phyloP scores from a whole-genome alignment of 305 asterid genomes.

The Andrographis paniculata region DNA sequence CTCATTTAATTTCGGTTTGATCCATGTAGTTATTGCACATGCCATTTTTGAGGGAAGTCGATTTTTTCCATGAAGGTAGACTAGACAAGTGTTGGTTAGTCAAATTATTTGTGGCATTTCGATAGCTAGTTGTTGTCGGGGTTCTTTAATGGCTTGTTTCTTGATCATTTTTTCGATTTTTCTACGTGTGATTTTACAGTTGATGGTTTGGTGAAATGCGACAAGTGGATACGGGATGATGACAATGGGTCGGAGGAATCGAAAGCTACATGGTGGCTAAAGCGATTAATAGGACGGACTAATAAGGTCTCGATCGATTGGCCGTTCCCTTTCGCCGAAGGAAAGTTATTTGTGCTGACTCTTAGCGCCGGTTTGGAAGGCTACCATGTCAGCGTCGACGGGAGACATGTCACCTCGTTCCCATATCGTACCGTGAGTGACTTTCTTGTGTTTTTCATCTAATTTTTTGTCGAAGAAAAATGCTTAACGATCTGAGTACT shows the following conservation, averaged over 20 bases:
- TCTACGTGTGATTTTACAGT: slow-evolving; percentile 35
- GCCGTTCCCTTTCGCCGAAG: slow-evolving; percentile 76
- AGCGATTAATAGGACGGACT: slow-evolving; percentile 53
- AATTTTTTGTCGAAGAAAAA: slow-evolving; percentile 5
- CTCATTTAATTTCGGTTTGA: no score
- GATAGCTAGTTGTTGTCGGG: background rate
- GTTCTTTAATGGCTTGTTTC: no score
- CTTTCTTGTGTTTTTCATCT: slow-evolving; percentile 10
- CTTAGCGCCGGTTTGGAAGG: slow-evolving; percentile 85
- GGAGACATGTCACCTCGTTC: slow-evolving; percentile 74
- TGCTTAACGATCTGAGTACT: slow-evolving; percentile 14
- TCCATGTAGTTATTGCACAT: no score
- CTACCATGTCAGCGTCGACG: slow-evolving; percentile 68
- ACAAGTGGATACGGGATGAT: slow-evolving; percentile 69
- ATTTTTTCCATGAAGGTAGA: no score
- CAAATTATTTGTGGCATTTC: background rate
- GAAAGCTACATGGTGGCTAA: slow-evolving; percentile 66
- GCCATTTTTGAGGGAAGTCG: no score
- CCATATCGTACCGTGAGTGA: slow-evolving; percentile 70
- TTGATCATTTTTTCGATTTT: slow-evolving; percentile 1
- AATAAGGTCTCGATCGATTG: slow-evolving; percentile 55
- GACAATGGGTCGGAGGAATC: slow-evolving; percentile 50
- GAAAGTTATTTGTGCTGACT: slow-evolving; percentile 63
- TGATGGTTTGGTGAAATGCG: slow-evolving; percentile 66
- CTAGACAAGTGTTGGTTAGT: background rate